Percentiles rank a stretch among this genome's conserved stretches.
Conservation (phyloP, 148 eudicot genomes). For the Limonium bicolor region DNA sequence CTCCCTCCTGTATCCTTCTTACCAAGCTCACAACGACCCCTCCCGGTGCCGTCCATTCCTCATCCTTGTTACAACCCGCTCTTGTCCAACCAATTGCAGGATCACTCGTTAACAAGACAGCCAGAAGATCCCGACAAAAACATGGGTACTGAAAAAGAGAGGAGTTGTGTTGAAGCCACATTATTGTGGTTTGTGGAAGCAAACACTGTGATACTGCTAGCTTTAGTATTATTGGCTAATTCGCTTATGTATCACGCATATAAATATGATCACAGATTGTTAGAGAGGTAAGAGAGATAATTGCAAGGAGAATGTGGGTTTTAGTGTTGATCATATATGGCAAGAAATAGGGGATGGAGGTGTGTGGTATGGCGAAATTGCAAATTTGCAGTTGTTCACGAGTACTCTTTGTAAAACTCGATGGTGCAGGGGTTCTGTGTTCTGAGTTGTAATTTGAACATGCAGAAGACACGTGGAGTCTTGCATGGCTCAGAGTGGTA, state of each 20-base stretch:
- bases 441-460: background rate
- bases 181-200: background rate
- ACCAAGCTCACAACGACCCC: conserved; percentile 13
- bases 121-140: too few species aligned
- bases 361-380: background rate
- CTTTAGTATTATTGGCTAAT: background rate
- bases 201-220: background rate
- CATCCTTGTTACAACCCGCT: background rate
- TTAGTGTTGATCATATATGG: background rate
- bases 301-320: background rate
- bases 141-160: too few species aligned
- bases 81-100: background rate
- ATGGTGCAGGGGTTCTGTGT: too few species aligned
- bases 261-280: background rate
- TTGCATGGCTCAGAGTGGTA: too few species aligned
- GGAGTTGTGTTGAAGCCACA: background rate
- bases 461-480: background rate
- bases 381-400: background rate
- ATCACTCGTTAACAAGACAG: too few species aligned
- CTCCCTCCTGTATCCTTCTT: conserved; percentile 21
- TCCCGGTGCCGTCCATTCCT: too few species aligned
- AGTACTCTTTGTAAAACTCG: too few species aligned
- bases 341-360: background rate
- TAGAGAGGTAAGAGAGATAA: too few species aligned
- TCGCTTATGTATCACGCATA: background rate